A percentile compares a stretch with the other conserved stretches of the same genome.
phyloP scores from a whole-genome alignment of 2,329 filamentous ascomycete genomes.

The Pleurostoma richardsiae region DNA sequence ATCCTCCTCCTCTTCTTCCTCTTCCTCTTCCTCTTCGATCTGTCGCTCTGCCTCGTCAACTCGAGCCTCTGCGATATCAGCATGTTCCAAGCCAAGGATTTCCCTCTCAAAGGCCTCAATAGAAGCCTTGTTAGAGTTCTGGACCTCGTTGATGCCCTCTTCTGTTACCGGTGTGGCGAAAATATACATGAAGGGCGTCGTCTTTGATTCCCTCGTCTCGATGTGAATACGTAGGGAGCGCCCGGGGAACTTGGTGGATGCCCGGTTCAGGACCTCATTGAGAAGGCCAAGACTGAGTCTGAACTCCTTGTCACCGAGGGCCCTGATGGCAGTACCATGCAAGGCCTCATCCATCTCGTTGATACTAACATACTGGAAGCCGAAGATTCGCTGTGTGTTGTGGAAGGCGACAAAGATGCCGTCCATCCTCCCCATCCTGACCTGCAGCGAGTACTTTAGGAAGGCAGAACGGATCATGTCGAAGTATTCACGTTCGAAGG shows the following conservation, averaged over 20 bases:
- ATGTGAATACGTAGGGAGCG: slow-evolving; percentile 75
- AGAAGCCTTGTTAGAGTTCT: slow-evolving; percentile 58
- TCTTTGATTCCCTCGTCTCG: slow-evolving; percentile 59
- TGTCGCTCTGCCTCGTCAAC: slow-evolving; percentile 13
- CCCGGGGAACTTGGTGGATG: slow-evolving; percentile 66
- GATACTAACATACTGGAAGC: slow-evolving; percentile 89
- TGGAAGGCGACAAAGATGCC: slow-evolving; percentile 97
- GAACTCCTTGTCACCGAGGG: slow-evolving; percentile 80
- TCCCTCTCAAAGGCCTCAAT: slow-evolving; percentile 65
- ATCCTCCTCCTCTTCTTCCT: slow-evolving; percentile 18
- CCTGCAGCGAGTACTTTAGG: slow-evolving; percentile 94
- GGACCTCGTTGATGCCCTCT: slow-evolving; percentile 67
- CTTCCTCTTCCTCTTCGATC: slow-evolving; percentile 14
- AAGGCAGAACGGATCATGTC: slow-evolving; percentile 96
- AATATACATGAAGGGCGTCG: slow-evolving; percentile 71
- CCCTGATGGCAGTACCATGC: slow-evolving; percentile 66
- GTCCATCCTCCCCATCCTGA: slow-evolving; percentile 96
- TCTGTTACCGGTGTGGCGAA: slow-evolving; percentile 81
- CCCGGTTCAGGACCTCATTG: slow-evolving; percentile 73
- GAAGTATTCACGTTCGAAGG: slow-evolving; percentile 91
- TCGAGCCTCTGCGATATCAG: slow-evolving; percentile 10
- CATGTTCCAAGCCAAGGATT: slow-evolving; percentile 46
- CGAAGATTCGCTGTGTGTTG: slow-evolving; percentile 92
- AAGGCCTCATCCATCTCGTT: slow-evolving; percentile 83
- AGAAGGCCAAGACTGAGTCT: slow-evolving; percentile 72